Evolutionary conservation across 805 yeast species (phyloP), one percentile per base, ranked within the genome.

Genomic region (Myxozyma kluyveri): DNA sequence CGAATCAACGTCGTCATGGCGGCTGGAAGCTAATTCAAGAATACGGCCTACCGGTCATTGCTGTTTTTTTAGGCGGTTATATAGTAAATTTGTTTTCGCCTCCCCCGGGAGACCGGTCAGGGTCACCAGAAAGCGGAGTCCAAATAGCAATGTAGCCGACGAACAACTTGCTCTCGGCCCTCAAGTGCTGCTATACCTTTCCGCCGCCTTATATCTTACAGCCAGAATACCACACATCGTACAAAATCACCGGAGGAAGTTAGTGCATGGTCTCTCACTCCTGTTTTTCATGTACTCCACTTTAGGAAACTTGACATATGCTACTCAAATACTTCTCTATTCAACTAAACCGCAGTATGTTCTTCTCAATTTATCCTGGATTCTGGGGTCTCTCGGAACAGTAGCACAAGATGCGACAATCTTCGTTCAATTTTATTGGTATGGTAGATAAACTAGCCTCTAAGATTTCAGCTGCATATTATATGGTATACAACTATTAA

Each of bases 191-290:
- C 93, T 93, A 4, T 86, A 85, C 68, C 58, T 79, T 4, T 81
- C 88, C 3, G 91, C 95, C 0, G 54, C 72, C 1, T 69, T 86
- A 51, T 86, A 86, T 66, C 73, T 86, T 59, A 80, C 86, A 6
- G 93, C 93, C 2, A 72, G 88, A 59, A 68, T 86, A 26, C 99
- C 99, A 0, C 99, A 91, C 69, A 85, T 91, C 48, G 71, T 78
- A 51, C 95, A 86, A 65, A 91, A 91, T 69, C 79, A 82, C 66
- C 73, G 73, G 42, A 79, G 96, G 59, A 81, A 83, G 63, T 85
- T 96, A 3, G 89, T 89, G 49, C 77, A 80, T 50, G 98, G 98
- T 1, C 83, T 93, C 61, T 84, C 96, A 50, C 78, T 91, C 56
- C 77, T 88, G 47, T 86, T 86, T 69, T 85, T 86, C 70, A 68